phyloP scores from a whole-genome alignment of 2,329 filamentous ascomycete genomes.

The Diaporthe humulicola region DNA sequence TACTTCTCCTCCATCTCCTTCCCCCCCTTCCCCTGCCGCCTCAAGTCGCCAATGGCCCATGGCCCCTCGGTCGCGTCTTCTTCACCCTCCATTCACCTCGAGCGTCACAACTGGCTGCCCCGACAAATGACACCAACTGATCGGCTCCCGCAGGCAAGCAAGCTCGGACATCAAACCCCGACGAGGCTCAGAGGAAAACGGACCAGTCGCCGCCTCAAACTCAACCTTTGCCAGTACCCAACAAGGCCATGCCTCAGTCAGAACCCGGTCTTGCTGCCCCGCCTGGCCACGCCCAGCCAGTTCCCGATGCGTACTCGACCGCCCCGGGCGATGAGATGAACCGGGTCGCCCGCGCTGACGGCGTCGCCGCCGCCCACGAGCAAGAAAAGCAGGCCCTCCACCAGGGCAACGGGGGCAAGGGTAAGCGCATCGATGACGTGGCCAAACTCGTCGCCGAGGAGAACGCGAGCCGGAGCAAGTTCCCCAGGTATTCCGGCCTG shows the following conservation, averaged over 20 bases:
- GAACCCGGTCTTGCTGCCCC: conserved; percentile 57
- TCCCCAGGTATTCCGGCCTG: conserved; percentile 87
- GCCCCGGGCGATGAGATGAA: conserved; percentile 73
- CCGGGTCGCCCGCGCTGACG: conserved; percentile 76
- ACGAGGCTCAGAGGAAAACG: conserved; percentile 66
- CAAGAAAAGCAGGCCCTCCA: conserved; percentile 70
- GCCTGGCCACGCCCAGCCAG: conserved; percentile 64
- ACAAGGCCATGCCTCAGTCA: conserved; percentile 64
- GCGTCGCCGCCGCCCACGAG: conserved; percentile 73
- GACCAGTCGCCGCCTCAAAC: conserved; percentile 62
- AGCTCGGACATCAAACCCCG: conserved; percentile 75
- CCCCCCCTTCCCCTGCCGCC: not conserved
- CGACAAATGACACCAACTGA: conserved; percentile 46
- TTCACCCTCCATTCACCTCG: not conserved
- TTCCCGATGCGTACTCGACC: conserved; percentile 72
- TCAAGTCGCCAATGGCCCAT: not conserved
- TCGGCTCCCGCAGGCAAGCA: conserved; percentile 77
- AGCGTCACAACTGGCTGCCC: not conserved
- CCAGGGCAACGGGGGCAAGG: conserved; percentile 51
- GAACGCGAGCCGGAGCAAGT: conserved; percentile 85
- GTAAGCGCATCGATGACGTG: conserved; percentile 71
- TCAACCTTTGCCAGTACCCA: conserved; percentile 64
- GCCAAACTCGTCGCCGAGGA: conserved; percentile 93
- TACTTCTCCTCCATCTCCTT: not conserved
- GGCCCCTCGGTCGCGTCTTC: not conserved